Conservation (phyloP, 306 rosid species). For the Cyamopsis tetragonoloba region DNA sequence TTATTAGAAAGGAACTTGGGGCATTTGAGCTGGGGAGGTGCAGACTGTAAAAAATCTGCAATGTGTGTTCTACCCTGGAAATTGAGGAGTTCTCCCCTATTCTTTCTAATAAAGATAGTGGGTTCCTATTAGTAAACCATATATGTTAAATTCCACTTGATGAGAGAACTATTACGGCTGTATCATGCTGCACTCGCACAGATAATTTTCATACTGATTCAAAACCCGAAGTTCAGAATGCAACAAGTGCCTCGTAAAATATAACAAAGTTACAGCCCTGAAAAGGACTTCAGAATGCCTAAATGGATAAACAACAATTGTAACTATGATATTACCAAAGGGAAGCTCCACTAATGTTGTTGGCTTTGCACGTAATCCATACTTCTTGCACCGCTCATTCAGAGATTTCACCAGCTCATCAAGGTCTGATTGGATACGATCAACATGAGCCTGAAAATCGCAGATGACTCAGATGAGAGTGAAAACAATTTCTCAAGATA, state of each 20-base stretch:
- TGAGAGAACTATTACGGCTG: slow-evolving; percentile 1
- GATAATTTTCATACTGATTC: slow-evolving; percentile 8
- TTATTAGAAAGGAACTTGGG: no score
- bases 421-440: slow-evolving; percentile 64
- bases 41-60: no score
- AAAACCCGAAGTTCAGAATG: slow-evolving; percentile 18
- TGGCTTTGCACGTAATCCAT: slow-evolving; percentile 85
- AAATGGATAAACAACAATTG: slow-evolving; percentile 14
- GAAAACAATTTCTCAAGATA: slow-evolving; percentile 17
- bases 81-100: no score
- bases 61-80: no score
- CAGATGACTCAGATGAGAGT: slow-evolving; percentile 24
- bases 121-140: neutral
- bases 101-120: no score
- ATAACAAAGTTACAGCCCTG: neutral
- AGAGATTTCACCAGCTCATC: slow-evolving; percentile 79
- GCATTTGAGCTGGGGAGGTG: no score
- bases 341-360: slow-evolving; percentile 86
- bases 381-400: slow-evolving; percentile 88
- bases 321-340: slow-evolving; percentile 62
- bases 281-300: slow-evolving; percentile 9
- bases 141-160: slow-evolving; percentile 21
- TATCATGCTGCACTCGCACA: neutral
- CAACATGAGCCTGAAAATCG: slow-evolving; percentile 65
- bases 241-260: neutral